phyloP scores from a whole-genome alignment of 2,329 filamentous ascomycete genomes.

The Byssoonygena ceratinophila region DNA sequence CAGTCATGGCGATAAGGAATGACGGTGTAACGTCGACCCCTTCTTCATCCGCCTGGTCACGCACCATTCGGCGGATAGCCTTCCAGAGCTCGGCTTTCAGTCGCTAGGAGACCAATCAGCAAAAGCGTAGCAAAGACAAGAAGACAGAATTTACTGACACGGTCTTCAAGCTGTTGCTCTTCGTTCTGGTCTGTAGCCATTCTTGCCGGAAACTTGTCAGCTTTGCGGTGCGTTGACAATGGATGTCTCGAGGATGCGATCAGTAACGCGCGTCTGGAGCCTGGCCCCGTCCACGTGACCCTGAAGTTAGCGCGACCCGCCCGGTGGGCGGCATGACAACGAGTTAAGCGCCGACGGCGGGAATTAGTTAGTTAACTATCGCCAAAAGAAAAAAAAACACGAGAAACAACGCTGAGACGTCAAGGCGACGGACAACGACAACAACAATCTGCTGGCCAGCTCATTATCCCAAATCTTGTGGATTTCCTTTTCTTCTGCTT shows the following conservation, averaged over 20 bases:
- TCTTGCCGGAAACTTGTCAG: not conserved
- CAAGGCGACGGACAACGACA: conserved; percentile 14
- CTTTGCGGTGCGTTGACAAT: too few relatives aligned
- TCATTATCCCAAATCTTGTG: too few relatives aligned
- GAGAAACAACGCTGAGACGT: conserved; percentile 16
- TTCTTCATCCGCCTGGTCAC: conserved; percentile 63
- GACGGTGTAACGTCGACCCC: conserved; percentile 82
- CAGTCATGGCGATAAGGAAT: conserved; percentile 75
- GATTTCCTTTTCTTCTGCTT: too few relatives aligned
- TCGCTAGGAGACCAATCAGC: conserved; percentile 42
- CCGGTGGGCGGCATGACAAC: too few relatives aligned
- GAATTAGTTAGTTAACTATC: not conserved
- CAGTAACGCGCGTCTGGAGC: not conserved
- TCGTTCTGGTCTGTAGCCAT: not conserved
- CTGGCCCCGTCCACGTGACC: too few relatives aligned
- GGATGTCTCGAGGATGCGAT: too few relatives aligned
- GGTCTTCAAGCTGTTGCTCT: conserved; percentile 4
- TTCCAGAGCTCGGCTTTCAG: conserved; percentile 80
- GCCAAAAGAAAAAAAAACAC: not conserved
- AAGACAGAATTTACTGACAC: not conserved
- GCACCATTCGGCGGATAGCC: conserved; percentile 74
- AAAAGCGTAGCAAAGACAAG: not conserved
- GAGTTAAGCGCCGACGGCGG: too few relatives aligned
- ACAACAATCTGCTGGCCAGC: too few relatives aligned
- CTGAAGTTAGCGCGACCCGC: too few relatives aligned